Evolutionary conservation across 441 rosid species (phyloP), one percentile per base, ranked within the genome.

Genomic region (Francoa sonchifolia): DNA sequence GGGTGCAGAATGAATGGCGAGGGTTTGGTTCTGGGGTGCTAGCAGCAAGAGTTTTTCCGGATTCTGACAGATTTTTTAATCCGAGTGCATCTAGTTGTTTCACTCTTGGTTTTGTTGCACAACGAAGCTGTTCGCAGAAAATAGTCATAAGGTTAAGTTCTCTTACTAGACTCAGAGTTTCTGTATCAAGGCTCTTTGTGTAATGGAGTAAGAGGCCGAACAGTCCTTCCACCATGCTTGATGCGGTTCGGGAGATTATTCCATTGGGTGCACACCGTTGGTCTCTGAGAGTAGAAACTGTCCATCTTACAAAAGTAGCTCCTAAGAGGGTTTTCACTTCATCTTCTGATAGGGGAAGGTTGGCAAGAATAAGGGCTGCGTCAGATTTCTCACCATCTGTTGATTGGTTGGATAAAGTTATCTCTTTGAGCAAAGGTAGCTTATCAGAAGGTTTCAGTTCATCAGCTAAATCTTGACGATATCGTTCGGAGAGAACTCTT

Each of bases 141-240:
- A 53, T 29, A 41, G 52, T 46, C 74, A 68, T 60, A 11, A 68
- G 61, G 12, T n/a, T 50, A 34, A 41, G 36, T 41, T 64, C 74
- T 17, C 25, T 54, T 10, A 57, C 54, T 45, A 38, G 16, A 19
- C 14, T 45, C 7, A 61, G 33, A 26, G 29, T 48, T 16, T 41
- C 58, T 10, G 38, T 51, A 62, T 61, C 40, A 15, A 52, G 49
- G 40, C 45, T 37, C 28, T 41, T 33, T 9, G 68, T 65, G 39
- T 54, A 65, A 42, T 58, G 71, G 48, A 61, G 52, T 39, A 69
- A 48, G 39, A 69, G 52, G 39, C 75, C 71, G 25, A 61, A 42
- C 26, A 69, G 63, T 34, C 71, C 74, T 52, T 69, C 66, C n/a
- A 35, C 33, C 54, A 65, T 61, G 62, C 61, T 62, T 45, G 66